phyloP scores from a whole-genome alignment of 2,329 filamentous ascomycete species.

The Fusarium odoratissimum region DNA sequence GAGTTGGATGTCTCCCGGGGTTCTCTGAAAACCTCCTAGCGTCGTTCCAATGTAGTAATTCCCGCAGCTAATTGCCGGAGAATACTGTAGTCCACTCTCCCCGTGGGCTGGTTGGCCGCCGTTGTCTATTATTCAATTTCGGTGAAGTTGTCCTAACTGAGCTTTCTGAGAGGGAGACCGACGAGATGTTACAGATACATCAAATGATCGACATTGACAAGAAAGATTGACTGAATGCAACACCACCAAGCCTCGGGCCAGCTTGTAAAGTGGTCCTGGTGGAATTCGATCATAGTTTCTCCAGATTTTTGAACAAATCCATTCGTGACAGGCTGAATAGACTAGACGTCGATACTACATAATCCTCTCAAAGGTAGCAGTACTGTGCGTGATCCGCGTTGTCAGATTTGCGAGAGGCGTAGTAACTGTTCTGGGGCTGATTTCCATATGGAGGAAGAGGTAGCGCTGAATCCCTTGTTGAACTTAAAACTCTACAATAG shows the following conservation, averaged over 20 bases:
- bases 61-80: constrained; percentile 21
- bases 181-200: constrained; percentile 1
- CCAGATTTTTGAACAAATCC: constrained; percentile 19
- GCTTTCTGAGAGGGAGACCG: not conserved
- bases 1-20: constrained; percentile 28
- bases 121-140: constrained; percentile 15
- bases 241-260: not conserved
- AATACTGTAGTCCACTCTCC: not conserved
- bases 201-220: constrained; percentile 15
- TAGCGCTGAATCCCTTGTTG: not conserved
- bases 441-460: not conserved
- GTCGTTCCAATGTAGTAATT: constrained; percentile 6
- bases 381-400: constrained; percentile 5
- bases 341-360: not conserved
- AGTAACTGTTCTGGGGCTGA: not conserved
- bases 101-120: not conserved
- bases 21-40: constrained; percentile 8
- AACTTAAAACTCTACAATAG: not conserved
- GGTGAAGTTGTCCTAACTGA: constrained; percentile 5
- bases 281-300: constrained; percentile 24
- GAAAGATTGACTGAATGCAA: constrained; percentile 7
- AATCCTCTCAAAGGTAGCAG: not conserved
- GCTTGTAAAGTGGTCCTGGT: constrained; percentile 1
- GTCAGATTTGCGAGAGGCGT: constrained; percentile 15
- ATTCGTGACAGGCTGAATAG: constrained; percentile 1